These are phyloP conservation scores for Xylariaceae sp. DNA, from an alignment of 2,329 filamentous ascomycete genomes.

Conservation along the genomic window DNA sequence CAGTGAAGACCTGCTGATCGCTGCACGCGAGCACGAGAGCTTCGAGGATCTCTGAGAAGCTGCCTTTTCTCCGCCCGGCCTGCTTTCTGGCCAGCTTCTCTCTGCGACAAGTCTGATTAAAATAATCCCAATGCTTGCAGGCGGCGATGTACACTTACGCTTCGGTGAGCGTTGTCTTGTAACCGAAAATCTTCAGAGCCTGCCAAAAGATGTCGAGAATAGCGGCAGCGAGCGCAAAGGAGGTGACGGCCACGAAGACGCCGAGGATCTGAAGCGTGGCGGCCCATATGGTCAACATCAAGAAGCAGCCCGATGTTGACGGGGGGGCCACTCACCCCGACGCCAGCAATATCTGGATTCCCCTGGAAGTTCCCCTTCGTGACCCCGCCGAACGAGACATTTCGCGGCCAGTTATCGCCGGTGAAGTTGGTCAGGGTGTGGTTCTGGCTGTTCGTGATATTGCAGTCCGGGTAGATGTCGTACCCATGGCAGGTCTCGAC, in stretches of 20 bases:
- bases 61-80: conserved; percentile 1
- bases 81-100: conserved; percentile 3
- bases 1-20: conserved; percentile 31
- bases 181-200: conserved; percentile 3
- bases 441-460: conserved; percentile 2
- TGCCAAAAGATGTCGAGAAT: conserved; percentile 11
- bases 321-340: conserved; percentile 12
- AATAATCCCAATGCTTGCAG: not conserved
- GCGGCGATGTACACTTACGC: conserved; percentile 6
- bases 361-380: conserved; percentile 12
- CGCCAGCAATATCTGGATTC: conserved; percentile 18
- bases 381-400: conserved; percentile 26
- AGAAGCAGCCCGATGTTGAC: too few species aligned
- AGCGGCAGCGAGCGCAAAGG: conserved; percentile 12
- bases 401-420: conserved; percentile 3
- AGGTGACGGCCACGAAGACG: conserved; percentile 17
- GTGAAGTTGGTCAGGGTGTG: conserved; percentile 2
- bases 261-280: conserved; percentile 13
- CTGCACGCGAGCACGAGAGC: conserved; percentile 25
- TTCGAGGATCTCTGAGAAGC: conserved; percentile 24
- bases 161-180: conserved; percentile 4
- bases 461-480: conserved; percentile 12
- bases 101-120: conserved; percentile 1
- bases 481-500: conserved; percentile 11
- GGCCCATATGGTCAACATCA: not conserved